Evolutionary conservation across 495 filamentous ascomycete species (phyloP), one percentile per base, ranked within the genome.

Genomic region (Xylona heveae): DNA sequence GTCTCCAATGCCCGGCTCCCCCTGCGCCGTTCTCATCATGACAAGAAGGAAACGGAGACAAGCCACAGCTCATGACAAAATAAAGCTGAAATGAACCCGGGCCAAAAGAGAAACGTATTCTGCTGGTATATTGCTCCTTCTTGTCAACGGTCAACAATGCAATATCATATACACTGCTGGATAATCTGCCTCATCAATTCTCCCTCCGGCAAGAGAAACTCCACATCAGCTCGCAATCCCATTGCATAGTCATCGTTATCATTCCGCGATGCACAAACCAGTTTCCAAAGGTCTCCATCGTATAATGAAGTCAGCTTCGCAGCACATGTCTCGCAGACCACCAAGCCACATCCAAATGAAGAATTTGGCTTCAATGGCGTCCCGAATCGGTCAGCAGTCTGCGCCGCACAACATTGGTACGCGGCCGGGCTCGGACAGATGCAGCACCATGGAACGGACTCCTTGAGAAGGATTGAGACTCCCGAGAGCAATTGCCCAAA

Each of bases 371-470:
- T 35, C 12, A 31, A 15, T 9, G 37, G 24, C 8, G 45, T 36
- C 17, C 38, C 38, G 10, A 40, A 36, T 17, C 26, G 39, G 16
- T 37, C 39, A 3, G 37, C 14, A 1, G 16, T 28, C 28, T 49
- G 42, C 3, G 24, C 28, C 3, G 43, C 36, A 10, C 33, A 38
- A 28, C 56, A 57, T 23, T 41, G 40, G 27, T 48, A 54, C 6
- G 47, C 44, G 1, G 57, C 58, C 8, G 55, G 48, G 6, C 36
- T 37, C 6, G 50, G 47, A 26, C 59, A 62, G 6, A 62, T 29
- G 8, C 43, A 48, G 39, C 58, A 61, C 52, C 55, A 62, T 8
- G 37, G 25, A 25, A 42, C 46, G 8, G 32, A 38, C 19, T 30
- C 31, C n/a, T 35, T 40, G 14, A 37, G 31, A 14, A 35, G 20